Conservation (phyloP, 306 rosid species). For the Rosa multiflora region DNA sequence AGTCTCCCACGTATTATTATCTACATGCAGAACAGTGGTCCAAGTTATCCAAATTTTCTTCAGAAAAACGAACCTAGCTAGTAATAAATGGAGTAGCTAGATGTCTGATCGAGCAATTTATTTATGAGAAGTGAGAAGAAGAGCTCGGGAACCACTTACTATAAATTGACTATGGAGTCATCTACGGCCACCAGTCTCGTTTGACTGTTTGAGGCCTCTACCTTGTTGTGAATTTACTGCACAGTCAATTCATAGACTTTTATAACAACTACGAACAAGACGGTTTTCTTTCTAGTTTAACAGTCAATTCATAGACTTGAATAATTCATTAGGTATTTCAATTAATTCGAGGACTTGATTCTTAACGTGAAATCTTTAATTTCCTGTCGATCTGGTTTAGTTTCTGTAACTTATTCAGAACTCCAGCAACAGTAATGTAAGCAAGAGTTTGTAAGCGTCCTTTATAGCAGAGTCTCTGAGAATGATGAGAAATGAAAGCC, state of each 20-base stretch:
- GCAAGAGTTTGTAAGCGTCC: not conserved
- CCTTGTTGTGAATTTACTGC: not conserved
- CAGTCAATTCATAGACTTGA: not conserved
- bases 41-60: not conserved
- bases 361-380: not conserved
- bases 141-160: not conserved
- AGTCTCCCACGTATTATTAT: not conserved
- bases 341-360: not conserved
- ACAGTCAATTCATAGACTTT: not conserved
- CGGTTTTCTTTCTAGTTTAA: not conserved
- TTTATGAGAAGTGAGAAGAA: not conserved
- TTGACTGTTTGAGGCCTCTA: not conserved
- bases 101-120: not conserved
- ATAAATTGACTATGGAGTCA: not conserved
- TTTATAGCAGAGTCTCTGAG: not conserved
- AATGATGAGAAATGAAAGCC: not conserved
- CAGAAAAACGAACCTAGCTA: not conserved
- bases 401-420: not conserved
- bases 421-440: not conserved
- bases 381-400: not conserved
- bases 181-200: not conserved
- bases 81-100: not conserved
- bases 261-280: not conserved
- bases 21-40: slow-evolving; percentile 6
- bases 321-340: not conserved